Evolutionary conservation across 345 rosid genomes (phyloP).

Genomic region (Gossypium herbaceum): DNA sequence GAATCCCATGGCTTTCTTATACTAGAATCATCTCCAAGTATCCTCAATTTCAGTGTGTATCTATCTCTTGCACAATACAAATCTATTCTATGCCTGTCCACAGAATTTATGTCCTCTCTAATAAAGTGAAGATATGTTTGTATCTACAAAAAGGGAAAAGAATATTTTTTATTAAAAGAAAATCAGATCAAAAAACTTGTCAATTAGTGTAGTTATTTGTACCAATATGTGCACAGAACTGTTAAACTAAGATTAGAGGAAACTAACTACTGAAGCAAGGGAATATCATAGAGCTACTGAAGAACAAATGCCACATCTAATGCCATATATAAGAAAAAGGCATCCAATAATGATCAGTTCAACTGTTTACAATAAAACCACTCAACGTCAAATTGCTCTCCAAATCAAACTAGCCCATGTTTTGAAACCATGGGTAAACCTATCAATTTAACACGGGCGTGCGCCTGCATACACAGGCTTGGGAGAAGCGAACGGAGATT

Average conservation of each 20-base stretch:
- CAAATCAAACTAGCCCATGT: no score
- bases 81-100: constrained; percentile 84
- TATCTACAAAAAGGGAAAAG: constrained; percentile 38
- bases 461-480: no score
- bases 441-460: no score
- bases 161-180: neutral
- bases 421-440: constrained; percentile 30
- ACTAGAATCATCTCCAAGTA: constrained; percentile 78
- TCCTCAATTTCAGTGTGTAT: constrained; percentile 68
- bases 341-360: neutral
- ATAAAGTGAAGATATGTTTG: constrained; percentile 81
- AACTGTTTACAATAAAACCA: neutral
- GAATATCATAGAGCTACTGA: neutral
- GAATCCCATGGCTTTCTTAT: constrained; percentile 59
- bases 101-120: constrained; percentile 84
- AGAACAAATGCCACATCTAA: neutral
- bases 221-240: neutral
- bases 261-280: neutral
- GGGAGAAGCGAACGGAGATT: no score
- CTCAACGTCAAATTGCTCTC: no score
- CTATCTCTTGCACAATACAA: constrained; percentile 66
- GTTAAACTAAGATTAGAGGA: neutral
- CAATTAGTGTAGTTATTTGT: neutral
- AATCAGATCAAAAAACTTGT: neutral
- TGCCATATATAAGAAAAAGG: neutral